phyloP scores from a whole-genome alignment of 2,329 filamentous ascomycete species.

The Aspergillus intermedius region DNA sequence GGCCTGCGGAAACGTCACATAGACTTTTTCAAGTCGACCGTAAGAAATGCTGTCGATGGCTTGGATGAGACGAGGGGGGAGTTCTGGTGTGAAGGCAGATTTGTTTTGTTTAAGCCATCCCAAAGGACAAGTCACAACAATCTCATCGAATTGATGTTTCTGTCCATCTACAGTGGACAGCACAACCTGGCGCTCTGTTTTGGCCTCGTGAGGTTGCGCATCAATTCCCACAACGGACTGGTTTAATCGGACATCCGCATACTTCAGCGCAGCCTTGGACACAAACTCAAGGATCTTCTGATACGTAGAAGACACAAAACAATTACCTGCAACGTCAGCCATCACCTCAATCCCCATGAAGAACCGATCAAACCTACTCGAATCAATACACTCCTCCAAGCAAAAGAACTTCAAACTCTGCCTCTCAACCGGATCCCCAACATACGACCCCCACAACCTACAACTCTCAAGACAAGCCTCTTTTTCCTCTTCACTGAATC shows the following conservation, averaged over 20 bases:
- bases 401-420: conserved; percentile 61
- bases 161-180: conserved; percentile 35
- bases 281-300: conserved; percentile 50
- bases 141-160: conserved; percentile 42
- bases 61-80: conserved; percentile 36
- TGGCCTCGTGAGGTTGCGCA: conserved; percentile 16
- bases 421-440: conserved; percentile 52
- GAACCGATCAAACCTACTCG: conserved; percentile 32
- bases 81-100: conserved; percentile 38
- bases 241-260: conserved; percentile 45
- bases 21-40: conserved; percentile 43
- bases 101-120: conserved; percentile 49
- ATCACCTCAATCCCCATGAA: neutral
- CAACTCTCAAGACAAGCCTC: conserved; percentile 48
- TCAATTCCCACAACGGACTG: conserved; percentile 38
- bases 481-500: conserved; percentile 37
- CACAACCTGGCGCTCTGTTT: conserved; percentile 35
- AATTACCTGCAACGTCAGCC: conserved; percentile 42
- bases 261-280: conserved; percentile 41
- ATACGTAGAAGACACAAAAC: conserved; percentile 58
- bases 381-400: conserved; percentile 61
- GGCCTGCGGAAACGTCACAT: conserved; percentile 63
- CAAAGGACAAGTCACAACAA: conserved; percentile 48
- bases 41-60: conserved; percentile 46
- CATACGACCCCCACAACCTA: conserved; percentile 59